phyloP scores from a whole-genome alignment of 352 stramenopile genomes.

The Hyaloperonospora brassicae region DNA sequence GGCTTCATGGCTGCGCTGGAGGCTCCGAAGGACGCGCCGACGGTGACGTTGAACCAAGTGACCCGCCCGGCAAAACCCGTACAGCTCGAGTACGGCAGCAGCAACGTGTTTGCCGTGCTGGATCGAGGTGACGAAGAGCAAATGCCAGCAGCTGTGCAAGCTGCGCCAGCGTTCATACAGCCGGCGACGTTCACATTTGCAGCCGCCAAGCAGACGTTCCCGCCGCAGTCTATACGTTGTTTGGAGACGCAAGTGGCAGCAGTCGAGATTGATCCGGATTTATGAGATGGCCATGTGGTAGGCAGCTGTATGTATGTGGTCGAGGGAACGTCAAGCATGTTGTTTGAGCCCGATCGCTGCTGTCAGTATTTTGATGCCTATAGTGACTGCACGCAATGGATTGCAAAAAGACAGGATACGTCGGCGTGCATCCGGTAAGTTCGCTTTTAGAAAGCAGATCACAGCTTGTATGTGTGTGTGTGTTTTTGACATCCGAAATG shows the following conservation, averaged over 20 bases:
- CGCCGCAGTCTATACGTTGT: slow-evolving; percentile 17
- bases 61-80: slow-evolving; percentile 21
- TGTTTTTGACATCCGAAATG: no score
- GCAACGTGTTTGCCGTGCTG: slow-evolving; percentile 61
- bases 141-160: slow-evolving; percentile 8
- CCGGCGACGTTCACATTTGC: slow-evolving; percentile 65
- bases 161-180: slow-evolving; percentile 39
- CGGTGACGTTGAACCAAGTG: slow-evolving; percentile 18
- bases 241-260: slow-evolving; percentile 14
- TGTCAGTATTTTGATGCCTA: no score
- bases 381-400: no score
- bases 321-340: background rate
- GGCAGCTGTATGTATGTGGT: background rate
- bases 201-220: slow-evolving; percentile 16
- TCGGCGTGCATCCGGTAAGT: no score
- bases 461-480: no score
- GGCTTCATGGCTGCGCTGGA: slow-evolving; percentile 60
- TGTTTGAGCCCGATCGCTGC: no score
- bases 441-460: no score
- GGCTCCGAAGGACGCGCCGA: slow-evolving; percentile 33
- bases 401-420: no score
- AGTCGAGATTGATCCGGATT: slow-evolving; percentile 49
- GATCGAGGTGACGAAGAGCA: slow-evolving; percentile 43
- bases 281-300: slow-evolving; percentile 21
- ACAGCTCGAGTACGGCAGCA: slow-evolving; percentile 28